Base-by-base conservation (phyloP, 768 basidiomycete genomes). In the Mycena filopes region DNA sequence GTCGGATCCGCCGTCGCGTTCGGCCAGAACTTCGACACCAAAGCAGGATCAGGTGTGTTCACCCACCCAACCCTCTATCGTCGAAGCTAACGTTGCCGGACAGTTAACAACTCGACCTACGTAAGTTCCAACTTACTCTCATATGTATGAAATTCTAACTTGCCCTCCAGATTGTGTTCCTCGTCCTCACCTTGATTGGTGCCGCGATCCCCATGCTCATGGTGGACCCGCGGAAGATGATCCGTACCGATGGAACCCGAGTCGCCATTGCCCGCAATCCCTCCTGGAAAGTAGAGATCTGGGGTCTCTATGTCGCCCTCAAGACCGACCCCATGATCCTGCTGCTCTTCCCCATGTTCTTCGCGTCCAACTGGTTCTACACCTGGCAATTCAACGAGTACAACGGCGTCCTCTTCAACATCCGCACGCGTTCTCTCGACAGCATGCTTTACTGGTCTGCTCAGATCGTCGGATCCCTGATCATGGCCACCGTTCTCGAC, bases 331-430 rank as follows among this genome's bases (percentile, higher is more conserved):
- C 91, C 0, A 81, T 83, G 77, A 87, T 95, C 70, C 64, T 94
- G 18, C 78, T 93, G 5, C 83, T 94, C 21, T 92, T 95, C 81
- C 94, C 93, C 15, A 91, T 94, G 89, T 94, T 94, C 77, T 87
- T 93, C 58, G 87, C 90, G 10, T 90, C 89, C 43, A 94, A 94
- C 75, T 94, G 90, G 86, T 93, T 93, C 78, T 93, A 93, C 73
- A 89, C 92, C 3, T 94, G 91, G 91, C 92, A 94, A 76, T 90
- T 91, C 77, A 93, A 91, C 66, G 91, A 87, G 51, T 94, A 83
- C 76, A 95, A 94, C 71, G 87, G 66, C n/a, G 90, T 87, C 1
- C 75, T 94, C 10, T 94, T 94, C 82, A 89, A 91, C 71, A 93
- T 93, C 73, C 89, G 91, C 42, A 86, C 89, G 1, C 88, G 93